Evolutionary conservation across 768 basidiomycete species (phyloP).

Genomic region (Kwoniella sp.): DNA sequence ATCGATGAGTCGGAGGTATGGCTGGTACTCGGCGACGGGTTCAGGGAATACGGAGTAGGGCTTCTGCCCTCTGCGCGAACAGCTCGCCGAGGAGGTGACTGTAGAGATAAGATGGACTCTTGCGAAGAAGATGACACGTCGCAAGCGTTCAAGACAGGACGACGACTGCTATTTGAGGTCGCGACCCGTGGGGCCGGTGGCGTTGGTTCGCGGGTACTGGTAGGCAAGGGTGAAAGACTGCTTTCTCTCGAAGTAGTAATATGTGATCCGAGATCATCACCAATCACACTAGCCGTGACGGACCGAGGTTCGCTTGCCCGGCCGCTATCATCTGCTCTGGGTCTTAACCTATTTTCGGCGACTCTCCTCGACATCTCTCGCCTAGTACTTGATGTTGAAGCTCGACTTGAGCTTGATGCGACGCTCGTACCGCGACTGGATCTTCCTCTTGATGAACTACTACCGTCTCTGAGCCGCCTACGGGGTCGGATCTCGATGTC

Average conservation of each 20-base stretch:
- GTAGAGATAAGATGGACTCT: neutral
- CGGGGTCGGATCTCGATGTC: constrained; percentile 34
- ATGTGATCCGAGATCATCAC: constrained; percentile 12
- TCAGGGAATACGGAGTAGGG: neutral
- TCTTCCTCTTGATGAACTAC: constrained; percentile 7
- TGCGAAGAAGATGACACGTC: neutral
- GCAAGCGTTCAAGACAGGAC: neutral
- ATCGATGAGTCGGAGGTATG: neutral
- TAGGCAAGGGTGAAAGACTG: constrained; percentile 12
- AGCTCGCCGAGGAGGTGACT: constrained; percentile 2
- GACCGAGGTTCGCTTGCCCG: neutral
- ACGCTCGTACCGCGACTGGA: constrained; percentile 13
- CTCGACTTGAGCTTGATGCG: constrained; percentile 2
- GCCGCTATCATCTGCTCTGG: neutral
- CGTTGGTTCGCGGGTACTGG: neutral
- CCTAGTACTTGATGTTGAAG: constrained; percentile 1
- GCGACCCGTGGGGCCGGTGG: neutral
- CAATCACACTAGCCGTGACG: neutral
- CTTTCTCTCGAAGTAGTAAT: constrained; percentile 12
- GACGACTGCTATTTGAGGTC: neutral
- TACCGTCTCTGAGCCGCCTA: constrained; percentile 35
- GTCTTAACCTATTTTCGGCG: neutral
- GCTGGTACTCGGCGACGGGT: neutral
- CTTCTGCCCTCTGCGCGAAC: neutral
- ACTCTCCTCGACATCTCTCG: constrained; percentile 1